These are phyloP conservation scores for Smallanthus sonchifolius DNA, from an alignment of 129 eudicot species.

Conservation along the genomic window DNA sequence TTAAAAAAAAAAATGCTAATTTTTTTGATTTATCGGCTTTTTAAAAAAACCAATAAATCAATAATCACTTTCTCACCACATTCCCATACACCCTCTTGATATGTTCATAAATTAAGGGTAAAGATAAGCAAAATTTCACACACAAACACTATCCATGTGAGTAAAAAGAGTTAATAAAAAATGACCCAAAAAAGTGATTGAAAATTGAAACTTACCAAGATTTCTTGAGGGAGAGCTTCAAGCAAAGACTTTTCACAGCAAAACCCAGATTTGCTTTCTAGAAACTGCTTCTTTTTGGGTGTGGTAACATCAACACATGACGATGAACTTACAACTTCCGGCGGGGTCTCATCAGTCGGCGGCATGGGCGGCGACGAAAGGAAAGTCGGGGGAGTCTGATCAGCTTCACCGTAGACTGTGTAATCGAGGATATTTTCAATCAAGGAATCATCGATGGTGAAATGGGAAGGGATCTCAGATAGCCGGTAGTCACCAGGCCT, in stretches of 20 bases:
- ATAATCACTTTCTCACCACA: no score
- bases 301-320: constrained; percentile 13
- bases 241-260: constrained; percentile 31
- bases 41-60: no score
- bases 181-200: not conserved
- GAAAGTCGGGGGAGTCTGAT: not conserved
- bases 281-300: constrained; percentile 29
- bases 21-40: no score
- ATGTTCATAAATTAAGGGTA: constrained; percentile 23
- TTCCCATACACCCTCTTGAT: no score
- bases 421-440: constrained; percentile 36
- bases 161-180: no score
- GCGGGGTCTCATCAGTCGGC: no score
- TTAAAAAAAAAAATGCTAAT: no score
- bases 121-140: no score
- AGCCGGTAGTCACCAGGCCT: no score
- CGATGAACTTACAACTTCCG: no score
- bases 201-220: constrained; percentile 36
- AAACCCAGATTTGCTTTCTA: constrained; percentile 5
- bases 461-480: constrained; percentile 32
- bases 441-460: constrained; percentile 44
- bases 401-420: constrained; percentile 21
- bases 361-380: constrained; percentile 21
- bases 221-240: constrained; percentile 57
- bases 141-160: no score